Evolutionary conservation across 768 basidiomycete genomes (phyloP).

Genomic region (Lactifluus volemus): DNA sequence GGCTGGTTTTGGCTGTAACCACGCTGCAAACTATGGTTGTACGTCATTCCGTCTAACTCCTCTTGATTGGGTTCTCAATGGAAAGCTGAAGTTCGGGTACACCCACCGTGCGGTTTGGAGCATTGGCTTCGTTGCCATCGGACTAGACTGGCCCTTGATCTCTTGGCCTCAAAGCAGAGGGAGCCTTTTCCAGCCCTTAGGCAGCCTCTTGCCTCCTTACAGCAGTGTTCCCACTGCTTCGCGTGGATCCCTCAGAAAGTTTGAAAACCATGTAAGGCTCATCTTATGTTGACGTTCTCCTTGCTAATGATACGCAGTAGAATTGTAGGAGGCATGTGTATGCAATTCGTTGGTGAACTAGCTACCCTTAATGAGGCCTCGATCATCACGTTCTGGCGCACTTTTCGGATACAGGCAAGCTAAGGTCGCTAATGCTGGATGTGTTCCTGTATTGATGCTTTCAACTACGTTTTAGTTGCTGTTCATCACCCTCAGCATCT

Average conservation of each 20-base stretch:
- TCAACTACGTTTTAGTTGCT: constrained; percentile 28
- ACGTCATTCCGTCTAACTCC: constrained; percentile 24
- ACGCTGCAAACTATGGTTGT: constrained; percentile 68
- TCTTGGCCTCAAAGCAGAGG: constrained; percentile 35
- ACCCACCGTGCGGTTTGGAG: constrained; percentile 67
- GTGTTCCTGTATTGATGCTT: not conserved
- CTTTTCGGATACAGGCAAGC: constrained; percentile 7
- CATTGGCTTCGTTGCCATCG: constrained; percentile 50
- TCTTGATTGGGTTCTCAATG: not conserved
- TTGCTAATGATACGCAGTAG: not conserved
- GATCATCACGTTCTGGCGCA: too few relatives aligned
- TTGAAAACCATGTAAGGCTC: constrained; percentile 46
- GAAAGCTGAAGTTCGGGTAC: constrained; percentile 48
- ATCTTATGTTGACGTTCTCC: not conserved
- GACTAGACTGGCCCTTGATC: constrained; percentile 53
- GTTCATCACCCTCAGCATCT: constrained; percentile 39
- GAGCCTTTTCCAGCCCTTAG: constrained; percentile 36
- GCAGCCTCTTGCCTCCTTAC: constrained; percentile 39
- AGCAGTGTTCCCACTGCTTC: constrained; percentile 60
- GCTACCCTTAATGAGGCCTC: too few relatives aligned
- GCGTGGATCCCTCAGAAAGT: constrained; percentile 65
- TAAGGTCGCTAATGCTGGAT: not conserved
- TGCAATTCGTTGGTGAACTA: constrained; percentile 26
- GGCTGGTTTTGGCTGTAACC: constrained; percentile 29
- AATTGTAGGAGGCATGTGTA: constrained; percentile 36